Evolutionary conservation across 345 rosid species (phyloP), one percentile per base, ranked within the genome.

Genomic region (Brassica juncea): DNA sequence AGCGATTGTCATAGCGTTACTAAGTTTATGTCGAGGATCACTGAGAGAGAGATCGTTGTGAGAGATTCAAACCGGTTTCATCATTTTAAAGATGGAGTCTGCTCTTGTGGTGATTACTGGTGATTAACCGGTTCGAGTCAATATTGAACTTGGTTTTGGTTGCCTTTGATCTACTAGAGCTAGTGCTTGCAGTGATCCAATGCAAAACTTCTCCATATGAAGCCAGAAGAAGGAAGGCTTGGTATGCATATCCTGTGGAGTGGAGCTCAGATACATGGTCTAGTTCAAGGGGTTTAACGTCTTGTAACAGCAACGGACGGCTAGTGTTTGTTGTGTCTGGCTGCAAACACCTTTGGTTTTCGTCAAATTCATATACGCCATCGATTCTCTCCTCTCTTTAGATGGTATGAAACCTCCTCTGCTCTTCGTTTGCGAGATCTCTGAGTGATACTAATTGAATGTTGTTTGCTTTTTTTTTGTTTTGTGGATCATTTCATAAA

Each of bases 91-190:
- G 73, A 84, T 54, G 91, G 88, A 54, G 42, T 67, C 52, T 86
- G 88, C 76, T 88, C 88, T 68, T 86, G 91, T 65, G 83, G 87
- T 65, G 91, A 88, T 74, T 86, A 84, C 49, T 88, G 89, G 91
- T 86, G 80, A 85, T 60, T 21, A 54, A 30, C 42, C 15, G 30
- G 73, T 8, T 16, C 62, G 4, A 30, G 0, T 9, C 42, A 30
- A 12, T 62, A 11, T 2, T 25, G 64, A 57, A 7, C 28, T 57
- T 9, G 28, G 31, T 21, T 21, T 21, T 58, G 30, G 62, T 3
- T 3, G 30, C 30, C 28, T 58, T 58, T n/a, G 61, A 58, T 54
- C 21, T 52, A 3, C 2, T 1, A 21, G 59, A 54, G 2, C 59
- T 54, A 8, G 10, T 54, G 25, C 27, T 19, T 16, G 27, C 60